Evolutionary conservation across 1,284 basidiomycete species (phyloP).

Genomic region (Blastosporella zonata): DNA sequence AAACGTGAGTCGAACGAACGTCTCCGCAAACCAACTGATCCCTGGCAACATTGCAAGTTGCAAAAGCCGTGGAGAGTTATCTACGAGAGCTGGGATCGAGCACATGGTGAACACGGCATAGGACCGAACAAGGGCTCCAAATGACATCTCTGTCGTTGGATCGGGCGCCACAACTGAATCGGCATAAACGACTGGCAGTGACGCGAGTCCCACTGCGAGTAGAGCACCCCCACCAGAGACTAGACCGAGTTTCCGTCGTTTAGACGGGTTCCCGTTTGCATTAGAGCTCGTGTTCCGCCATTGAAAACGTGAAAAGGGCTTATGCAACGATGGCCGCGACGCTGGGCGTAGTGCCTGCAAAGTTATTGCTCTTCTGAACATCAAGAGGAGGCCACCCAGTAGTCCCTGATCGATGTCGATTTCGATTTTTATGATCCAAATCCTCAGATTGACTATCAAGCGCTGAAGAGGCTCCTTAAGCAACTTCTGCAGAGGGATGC

Average conservation of each 20-base stretch:
- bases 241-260: conserved; percentile 5
- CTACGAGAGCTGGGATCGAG: conserved; percentile 75
- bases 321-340: neutral
- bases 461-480: conserved; percentile 74
- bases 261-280: neutral
- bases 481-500: conserved; percentile 87
- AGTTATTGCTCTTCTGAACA: conserved; percentile 1
- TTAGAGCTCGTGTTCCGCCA: conserved; percentile 12
- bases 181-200: conserved; percentile 12
- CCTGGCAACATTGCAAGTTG: conserved; percentile 65
- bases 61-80: conserved; percentile 74
- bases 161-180: conserved; percentile 13
- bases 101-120: conserved; percentile 83
- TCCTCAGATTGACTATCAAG: conserved; percentile 80
- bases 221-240: conserved; percentile 15
- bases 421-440: conserved; percentile 92
- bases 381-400: conserved; percentile 21
- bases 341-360: neutral
- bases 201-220: conserved; percentile 16
- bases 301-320: neutral
- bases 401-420: conserved; percentile 68
- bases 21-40: conserved; percentile 64
- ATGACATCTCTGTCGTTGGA: conserved; percentile 17
- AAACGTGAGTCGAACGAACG: conserved; percentile 78
- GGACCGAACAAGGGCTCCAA: conserved; percentile 48